Percentiles rank a stretch among this genome's conserved stretches.
phyloP scores from a whole-genome alignment of 208 protist species.

The Tritrichomonas foetus region DNA sequence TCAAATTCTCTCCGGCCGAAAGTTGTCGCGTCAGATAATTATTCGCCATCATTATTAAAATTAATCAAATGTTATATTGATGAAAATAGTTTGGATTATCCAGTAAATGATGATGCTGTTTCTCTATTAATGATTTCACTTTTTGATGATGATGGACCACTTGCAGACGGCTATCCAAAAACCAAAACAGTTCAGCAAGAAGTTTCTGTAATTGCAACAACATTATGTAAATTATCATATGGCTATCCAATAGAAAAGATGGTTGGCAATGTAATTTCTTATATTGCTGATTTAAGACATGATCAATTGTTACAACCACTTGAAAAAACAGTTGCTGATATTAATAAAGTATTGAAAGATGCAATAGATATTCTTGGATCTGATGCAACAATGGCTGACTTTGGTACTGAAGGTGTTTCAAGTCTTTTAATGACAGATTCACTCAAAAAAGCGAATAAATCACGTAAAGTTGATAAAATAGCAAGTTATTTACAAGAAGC shows the following conservation, averaged over 20 bases:
- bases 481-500: neutral
- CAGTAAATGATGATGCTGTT: no score
- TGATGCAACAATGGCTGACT: conserved; percentile 10
- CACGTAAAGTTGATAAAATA: neutral
- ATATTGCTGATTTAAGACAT: neutral
- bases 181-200: neutral
- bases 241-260: neutral
- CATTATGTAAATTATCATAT: neutral
- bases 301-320: neutral
- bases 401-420: neutral
- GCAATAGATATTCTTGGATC: neutral
- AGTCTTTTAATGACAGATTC: neutral
- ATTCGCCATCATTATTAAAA: no score
- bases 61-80: no score
- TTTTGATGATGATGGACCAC: neutral
- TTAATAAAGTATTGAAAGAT: neutral
- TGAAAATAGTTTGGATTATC: no score
- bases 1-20: no score
- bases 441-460: neutral
- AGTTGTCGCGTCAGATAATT: no score
- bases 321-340: neutral
- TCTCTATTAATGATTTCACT: neutral
- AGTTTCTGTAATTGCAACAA: neutral
- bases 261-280: neutral
- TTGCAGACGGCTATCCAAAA: neutral